Evolutionary conservation across 2,329 filamentous ascomycete species (phyloP), one percentile per base, ranked within the genome.

Genomic region (Pseudogymnoascus sp.): DNA sequence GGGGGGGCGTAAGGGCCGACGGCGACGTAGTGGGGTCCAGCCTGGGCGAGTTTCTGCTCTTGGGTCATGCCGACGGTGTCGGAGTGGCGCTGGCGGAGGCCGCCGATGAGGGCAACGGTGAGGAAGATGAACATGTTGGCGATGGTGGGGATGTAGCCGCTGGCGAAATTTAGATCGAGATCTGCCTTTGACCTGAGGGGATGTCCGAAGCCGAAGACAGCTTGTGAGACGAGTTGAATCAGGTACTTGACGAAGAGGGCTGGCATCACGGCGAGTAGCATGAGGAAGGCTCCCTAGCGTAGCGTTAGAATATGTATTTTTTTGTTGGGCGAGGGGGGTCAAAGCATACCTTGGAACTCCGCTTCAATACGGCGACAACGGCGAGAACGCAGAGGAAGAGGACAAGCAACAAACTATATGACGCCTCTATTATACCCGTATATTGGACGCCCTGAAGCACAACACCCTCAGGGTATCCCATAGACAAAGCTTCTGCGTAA

Each of bases 41-140:
- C 8, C 14, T 33, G 28, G n/a, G n/a, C 47, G n/a, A 33, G 6
- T 33, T 33, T 33, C 11, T 18, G 47, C n/a, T 53, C 47, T 4
- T 53, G 47, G 9, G 47, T 53, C 0, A 53, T 4, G 15, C 47
- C 47, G 47, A 5, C 33, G 9, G 15, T n/a, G 28, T 33, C 47
- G 47, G 47, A 53, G 47, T 50, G 41, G 41, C 47, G 47, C 18
- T 53, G 47, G 47, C 47, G 47, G 5, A 53, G n/a, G 15, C 47
- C 47, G 47, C 28, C 47, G 15, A 53, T 33, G 2, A 53, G 4
- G n/a, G 47, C 47, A 22, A 53, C 15, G 47, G 15, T 18, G 47
- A 53, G n/a, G 47, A 33, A 53, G 47, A 53, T 53, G 9, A 15
- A 9, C 47, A 53, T 53, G 25, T 3, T 12, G 15, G 47, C 47